Percentiles rank a stretch among this genome's conserved stretches.
These are phyloP conservation scores for Tricholoma furcatifolium DNA, from an alignment of 768 basidiomycete species.

Conservation along the genomic window DNA sequence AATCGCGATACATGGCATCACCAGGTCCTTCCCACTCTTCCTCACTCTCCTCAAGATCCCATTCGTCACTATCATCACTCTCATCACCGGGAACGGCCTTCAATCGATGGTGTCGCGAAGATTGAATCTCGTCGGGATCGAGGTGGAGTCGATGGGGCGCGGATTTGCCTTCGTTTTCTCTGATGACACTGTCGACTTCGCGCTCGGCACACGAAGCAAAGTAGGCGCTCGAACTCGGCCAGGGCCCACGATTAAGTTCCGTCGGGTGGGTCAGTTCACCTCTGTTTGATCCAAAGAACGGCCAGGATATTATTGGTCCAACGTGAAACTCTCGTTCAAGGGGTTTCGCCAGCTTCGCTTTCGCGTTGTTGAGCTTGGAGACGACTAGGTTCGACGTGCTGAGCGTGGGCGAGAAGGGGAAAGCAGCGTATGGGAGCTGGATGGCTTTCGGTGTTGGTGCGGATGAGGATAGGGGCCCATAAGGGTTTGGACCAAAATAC, in stretches of 20 bases:
- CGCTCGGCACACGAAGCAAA: slow-evolving; percentile 63
- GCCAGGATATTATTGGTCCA: slow-evolving; percentile 87
- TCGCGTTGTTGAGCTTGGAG: slow-evolving; percentile 14
- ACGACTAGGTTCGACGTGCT: slow-evolving; percentile 28
- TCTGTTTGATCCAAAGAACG: slow-evolving; percentile 84
- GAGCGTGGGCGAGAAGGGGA: slow-evolving; percentile 43
- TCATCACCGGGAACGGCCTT: slow-evolving; percentile 69
- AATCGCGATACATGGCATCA: slow-evolving; percentile 79
- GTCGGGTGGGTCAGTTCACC: slow-evolving; percentile 67
- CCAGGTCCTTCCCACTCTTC: slow-evolving; percentile 79
- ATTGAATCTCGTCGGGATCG: slow-evolving; percentile 73
- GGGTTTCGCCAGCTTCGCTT: slow-evolving; percentile 14
- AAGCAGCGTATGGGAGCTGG: slow-evolving; percentile 37
- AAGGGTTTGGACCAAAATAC: slow-evolving; percentile 51
- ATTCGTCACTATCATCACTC: slow-evolving; percentile 78
- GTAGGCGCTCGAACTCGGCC: slow-evolving; percentile 60
- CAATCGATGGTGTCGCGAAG: slow-evolving; percentile 69
- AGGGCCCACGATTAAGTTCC: slow-evolving; percentile 81
- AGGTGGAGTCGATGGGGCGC: slow-evolving; percentile 78
- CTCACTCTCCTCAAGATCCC: slow-evolving; percentile 77
- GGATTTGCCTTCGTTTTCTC: slow-evolving; percentile 75
- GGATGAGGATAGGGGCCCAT: slow-evolving; percentile 29
- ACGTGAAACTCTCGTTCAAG: slow-evolving; percentile 47
- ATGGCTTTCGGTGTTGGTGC: slow-evolving; percentile 44
- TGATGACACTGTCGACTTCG: slow-evolving; percentile 71